A percentile compares a stretch with the other conserved stretches of the same genome.
Conservation (phyloP, 176 grass and related monocot genomes). For the Hordeum marinum region DNA sequence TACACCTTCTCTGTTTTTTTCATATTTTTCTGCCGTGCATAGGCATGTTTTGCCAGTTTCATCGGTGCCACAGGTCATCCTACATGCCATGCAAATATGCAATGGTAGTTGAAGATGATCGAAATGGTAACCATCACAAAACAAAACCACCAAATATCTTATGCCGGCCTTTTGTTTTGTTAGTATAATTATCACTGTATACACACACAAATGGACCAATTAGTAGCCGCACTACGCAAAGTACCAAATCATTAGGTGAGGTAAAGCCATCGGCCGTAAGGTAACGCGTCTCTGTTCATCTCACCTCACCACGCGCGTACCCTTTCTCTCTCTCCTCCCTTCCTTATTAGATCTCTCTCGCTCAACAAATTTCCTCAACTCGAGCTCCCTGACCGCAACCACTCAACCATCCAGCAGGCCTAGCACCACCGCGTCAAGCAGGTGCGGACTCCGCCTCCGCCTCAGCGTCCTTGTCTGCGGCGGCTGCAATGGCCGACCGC, state of each 20-base stretch:
- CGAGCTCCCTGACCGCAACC: not conserved
- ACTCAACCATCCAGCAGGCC: not conserved
- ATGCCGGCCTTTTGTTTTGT: not conserved
- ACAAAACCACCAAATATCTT: not conserved
- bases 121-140: not conserved
- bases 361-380: slow-evolving; percentile 8
- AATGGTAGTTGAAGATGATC: not conserved
- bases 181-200: not conserved
- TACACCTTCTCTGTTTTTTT: not conserved
- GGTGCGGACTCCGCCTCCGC: not conserved
- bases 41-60: no score
- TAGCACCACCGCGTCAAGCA: not conserved
- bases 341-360: slow-evolving; percentile 33
- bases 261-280: slow-evolving; percentile 43
- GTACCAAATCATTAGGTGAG: slow-evolving; percentile 50
- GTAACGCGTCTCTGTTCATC: slow-evolving; percentile 53
- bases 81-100: not conserved
- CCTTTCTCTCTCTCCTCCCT: not conserved
- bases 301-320: slow-evolving; percentile 3
- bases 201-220: not conserved
- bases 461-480: not conserved
- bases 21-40: not conserved
- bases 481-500: slow-evolving; percentile 65
- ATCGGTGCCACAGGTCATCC: no score
- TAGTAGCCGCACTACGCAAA: not conserved